Percentiles rank a stretch among this genome's conserved stretches.
Evolutionary conservation across 305 asterid species (phyloP).

Genomic region (Solanum aculeatissimum): DNA sequence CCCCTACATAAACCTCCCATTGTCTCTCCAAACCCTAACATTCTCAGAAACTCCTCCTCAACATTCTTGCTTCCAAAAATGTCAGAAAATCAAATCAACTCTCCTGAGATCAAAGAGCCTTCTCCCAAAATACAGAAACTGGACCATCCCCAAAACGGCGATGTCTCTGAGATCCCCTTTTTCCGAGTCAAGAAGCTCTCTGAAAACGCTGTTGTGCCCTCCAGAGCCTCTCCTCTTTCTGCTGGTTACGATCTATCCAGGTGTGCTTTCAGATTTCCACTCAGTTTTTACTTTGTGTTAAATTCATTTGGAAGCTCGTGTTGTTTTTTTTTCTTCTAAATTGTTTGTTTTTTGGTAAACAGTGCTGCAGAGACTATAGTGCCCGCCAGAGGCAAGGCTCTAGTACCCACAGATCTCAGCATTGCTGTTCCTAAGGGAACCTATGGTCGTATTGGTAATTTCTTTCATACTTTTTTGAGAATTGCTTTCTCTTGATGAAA

Average conservation of each 20-base stretch:
- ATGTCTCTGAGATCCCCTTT: conserved; percentile 8
- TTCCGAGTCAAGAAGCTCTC: conserved; percentile 49
- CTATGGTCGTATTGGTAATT: conserved; percentile 60
- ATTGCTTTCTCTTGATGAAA: background rate
- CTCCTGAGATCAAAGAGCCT: conserved; percentile 24
- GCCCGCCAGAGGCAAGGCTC: conserved; percentile 56
- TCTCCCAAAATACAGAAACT: conserved; percentile 24
- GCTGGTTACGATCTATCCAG: conserved; percentile 76
- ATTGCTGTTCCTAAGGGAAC: conserved; percentile 56
- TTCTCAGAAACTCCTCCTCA: background rate
- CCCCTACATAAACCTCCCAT: conserved; percentile 4
- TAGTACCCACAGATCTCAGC: conserved; percentile 57
- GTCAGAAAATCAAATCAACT: background rate
- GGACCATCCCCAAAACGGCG: background rate
- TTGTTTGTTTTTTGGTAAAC: background rate
- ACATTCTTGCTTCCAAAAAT: conserved; percentile 6
- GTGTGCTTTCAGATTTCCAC: conserved; percentile 3
- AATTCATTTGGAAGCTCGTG: background rate
- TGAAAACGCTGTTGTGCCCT: conserved; percentile 49
- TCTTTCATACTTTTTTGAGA: background rate
- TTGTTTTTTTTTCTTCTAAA: too few relatives aligned
- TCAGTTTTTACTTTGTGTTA: background rate
- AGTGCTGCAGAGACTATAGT: conserved; percentile 47
- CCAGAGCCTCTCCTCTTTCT: conserved; percentile 41
- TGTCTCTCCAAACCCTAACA: background rate